Percentiles rank a stretch among this genome's conserved stretches.
Evolutionary conservation across 306 rosid genomes (phyloP).

Genomic region (Quercus robur): DNA sequence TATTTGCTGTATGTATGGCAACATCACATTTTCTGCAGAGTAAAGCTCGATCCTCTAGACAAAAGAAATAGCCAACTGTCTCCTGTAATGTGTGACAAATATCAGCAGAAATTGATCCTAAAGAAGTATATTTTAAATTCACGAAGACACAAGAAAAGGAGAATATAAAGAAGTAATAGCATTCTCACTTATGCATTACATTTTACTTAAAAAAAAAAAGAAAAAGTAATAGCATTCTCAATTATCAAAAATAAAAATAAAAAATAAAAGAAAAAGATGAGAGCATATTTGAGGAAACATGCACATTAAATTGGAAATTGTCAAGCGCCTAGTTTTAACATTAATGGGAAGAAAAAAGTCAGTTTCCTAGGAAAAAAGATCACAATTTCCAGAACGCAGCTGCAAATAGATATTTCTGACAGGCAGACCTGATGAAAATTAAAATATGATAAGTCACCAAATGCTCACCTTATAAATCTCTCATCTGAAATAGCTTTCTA

Average conservation of each 20-base stretch:
- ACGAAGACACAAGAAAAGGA: neutral
- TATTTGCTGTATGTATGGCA: conserved; percentile 59
- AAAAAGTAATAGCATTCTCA: too few relatives aligned
- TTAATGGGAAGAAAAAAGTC: neutral
- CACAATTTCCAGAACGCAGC: neutral
- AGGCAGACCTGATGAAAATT: neutral
- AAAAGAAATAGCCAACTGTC: conserved; percentile 76
- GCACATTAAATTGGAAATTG: neutral
- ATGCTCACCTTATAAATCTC: neutral
- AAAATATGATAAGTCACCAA: neutral
- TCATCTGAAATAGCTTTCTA: neutral
- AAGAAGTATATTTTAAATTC: neutral
- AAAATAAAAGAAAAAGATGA: neutral
- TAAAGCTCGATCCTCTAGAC: conserved; percentile 86
- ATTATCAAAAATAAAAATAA: too few relatives aligned
- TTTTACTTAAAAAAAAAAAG: too few relatives aligned
- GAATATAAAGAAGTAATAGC: neutral
- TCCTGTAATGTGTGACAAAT: conserved; percentile 52
- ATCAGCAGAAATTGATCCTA: conserved; percentile 22
- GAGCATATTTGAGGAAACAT: neutral
- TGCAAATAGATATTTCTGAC: neutral
- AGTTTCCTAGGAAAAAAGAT: neutral
- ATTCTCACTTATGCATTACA: too few relatives aligned
- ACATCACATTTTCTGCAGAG: conserved; percentile 83
- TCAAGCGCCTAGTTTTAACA: neutral